These are phyloP conservation scores for Sclerotinia sclerotiorum DNA, from an alignment of 2,329 filamentous ascomycete species.

Conservation along the genomic window DNA sequence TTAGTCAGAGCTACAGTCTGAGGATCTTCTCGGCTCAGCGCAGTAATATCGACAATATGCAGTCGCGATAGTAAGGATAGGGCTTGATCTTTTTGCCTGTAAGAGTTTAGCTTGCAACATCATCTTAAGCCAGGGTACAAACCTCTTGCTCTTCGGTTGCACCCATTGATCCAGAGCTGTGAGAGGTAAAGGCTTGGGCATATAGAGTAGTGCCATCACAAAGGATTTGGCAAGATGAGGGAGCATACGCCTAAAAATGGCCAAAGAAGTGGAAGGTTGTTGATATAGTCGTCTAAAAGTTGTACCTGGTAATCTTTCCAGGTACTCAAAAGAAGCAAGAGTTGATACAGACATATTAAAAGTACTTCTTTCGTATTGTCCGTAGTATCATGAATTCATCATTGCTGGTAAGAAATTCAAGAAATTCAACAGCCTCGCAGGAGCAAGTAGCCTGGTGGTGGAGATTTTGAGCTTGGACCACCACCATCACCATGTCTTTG, in stretches of 20 bases:
- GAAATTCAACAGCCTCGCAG: conserved; percentile 12
- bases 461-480: conserved; percentile 9
- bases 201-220: conserved; percentile 93
- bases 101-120: conserved; percentile 25
- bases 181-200: conserved; percentile 76
- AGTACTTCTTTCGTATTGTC: conserved; percentile 22
- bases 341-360: conserved; percentile 46
- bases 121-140: conserved; percentile 31
- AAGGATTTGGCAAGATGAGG: conserved; percentile 92
- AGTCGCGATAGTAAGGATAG: conserved; percentile 78
- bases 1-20: conserved; percentile 74
- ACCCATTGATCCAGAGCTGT: conserved; percentile 85
- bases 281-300: conserved; percentile 92
- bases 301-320: conserved; percentile 85
- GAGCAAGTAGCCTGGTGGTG: conserved; percentile 3
- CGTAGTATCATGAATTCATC: conserved; percentile 30
- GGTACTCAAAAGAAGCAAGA: conserved; percentile 76
- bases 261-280: conserved; percentile 91
- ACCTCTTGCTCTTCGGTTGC: conserved; percentile 62
- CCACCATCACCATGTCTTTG: background rate
- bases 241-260: conserved; percentile 96
- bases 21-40: conserved; percentile 59
- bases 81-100: conserved; percentile 78
- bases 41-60: conserved; percentile 76
- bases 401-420: conserved; percentile 26